phyloP scores from a whole-genome alignment of 192 early-diverging fungal species.

The Glomus cerebriforme region DNA sequence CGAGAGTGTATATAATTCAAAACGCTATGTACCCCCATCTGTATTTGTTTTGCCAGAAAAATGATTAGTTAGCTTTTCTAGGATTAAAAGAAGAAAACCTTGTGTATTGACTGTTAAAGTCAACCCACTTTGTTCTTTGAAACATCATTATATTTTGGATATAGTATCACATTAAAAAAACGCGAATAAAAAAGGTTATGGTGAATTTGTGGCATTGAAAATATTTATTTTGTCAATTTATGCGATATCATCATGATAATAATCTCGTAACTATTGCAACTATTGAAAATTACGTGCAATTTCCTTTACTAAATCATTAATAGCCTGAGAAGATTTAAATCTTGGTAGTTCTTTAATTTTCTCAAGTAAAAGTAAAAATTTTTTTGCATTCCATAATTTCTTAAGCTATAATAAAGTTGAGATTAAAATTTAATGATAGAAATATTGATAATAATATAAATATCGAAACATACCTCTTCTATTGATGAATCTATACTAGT shows the following conservation, averaged over 20 bases:
- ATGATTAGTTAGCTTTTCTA: background rate
- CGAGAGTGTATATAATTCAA: slow-evolving; percentile 90
- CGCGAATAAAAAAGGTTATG: no score
- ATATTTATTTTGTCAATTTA: no score
- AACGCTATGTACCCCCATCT: slow-evolving; percentile 74
- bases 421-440: background rate
- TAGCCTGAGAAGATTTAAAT: background rate
- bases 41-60: slow-evolving; percentile 8
- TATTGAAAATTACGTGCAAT: background rate
- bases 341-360: slow-evolving; percentile 18
- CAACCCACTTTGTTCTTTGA: no score
- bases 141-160: no score
- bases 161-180: no score
- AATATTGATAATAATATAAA: background rate
- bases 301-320: background rate
- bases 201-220: no score
- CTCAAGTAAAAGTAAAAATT: background rate
- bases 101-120: no score
- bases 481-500: background rate
- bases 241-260: no score
- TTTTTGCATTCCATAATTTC: background rate
- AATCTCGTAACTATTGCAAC: background rate
- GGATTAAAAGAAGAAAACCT: no score
- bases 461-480: background rate
- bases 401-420: background rate